These are phyloP conservation scores for Polyporus arcularius DNA, from an alignment of 768 basidiomycete genomes.

Conservation along the genomic window DNA sequence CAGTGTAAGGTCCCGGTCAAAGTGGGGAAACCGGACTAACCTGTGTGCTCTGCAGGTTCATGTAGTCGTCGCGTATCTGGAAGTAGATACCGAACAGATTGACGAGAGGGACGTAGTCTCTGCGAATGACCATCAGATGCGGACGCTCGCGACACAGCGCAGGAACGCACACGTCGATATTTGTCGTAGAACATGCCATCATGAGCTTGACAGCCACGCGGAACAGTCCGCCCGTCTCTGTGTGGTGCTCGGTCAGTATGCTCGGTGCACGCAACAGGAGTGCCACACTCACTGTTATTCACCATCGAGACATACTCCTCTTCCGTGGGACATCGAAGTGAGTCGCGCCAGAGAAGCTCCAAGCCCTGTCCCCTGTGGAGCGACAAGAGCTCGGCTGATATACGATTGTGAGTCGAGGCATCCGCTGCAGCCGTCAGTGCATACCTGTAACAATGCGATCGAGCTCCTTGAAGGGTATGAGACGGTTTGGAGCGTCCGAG, in stretches of 20 bases:
- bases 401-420: not conserved
- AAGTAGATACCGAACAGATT: constrained; percentile 95
- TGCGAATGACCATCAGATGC: constrained; percentile 29
- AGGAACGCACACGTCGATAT: constrained; percentile 54
- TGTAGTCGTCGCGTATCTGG: constrained; percentile 96
- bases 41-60: constrained; percentile 89
- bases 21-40: constrained; percentile 37
- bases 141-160: not conserved
- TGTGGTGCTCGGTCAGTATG: not conserved
- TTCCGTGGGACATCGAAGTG: constrained; percentile 87
- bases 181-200: constrained; percentile 84
- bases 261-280: not conserved
- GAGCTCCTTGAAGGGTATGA: constrained; percentile 46
- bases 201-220: constrained; percentile 92
- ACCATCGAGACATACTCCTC: constrained; percentile 97
- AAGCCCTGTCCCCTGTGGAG: constrained; percentile 95
- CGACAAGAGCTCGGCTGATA: constrained; percentile 29
- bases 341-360: constrained; percentile 94
- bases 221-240: constrained; percentile 95
- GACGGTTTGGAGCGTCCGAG: constrained; percentile 15
- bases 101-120: constrained; percentile 89
- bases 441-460: constrained; percentile 76
- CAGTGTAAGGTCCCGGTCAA: not conserved
- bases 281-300: constrained; percentile 70
- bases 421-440: not conserved